phyloP scores from a whole-genome alignment of 1,139 yeast genomes.

The Saccharomyces uvarum region DNA sequence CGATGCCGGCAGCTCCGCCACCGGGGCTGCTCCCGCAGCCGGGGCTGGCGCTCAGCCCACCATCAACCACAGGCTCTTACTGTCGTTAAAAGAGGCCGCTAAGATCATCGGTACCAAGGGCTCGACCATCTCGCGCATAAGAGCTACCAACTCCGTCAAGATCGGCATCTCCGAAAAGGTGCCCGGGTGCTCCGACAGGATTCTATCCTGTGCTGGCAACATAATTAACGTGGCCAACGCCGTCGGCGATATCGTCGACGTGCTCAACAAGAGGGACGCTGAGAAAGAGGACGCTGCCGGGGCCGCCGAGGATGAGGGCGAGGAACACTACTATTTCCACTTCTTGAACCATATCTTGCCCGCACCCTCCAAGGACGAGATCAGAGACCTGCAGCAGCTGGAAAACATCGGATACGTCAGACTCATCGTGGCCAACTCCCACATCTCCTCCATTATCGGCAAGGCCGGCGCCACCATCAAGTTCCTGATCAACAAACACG shows the following conservation, averaged over 20 bases:
- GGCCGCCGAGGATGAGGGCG: slow-evolving; percentile 5
- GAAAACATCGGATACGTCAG: slow-evolving; percentile 40
- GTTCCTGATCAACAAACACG: slow-evolving; percentile 60
- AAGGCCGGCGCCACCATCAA: slow-evolving; percentile 78
- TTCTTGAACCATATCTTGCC: slow-evolving; percentile 31
- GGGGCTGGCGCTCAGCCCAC: slow-evolving; percentile 4
- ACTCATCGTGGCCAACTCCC: slow-evolving; percentile 73
- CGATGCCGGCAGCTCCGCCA: slow-evolving; percentile 5
- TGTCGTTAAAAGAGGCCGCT: slow-evolving; percentile 84
- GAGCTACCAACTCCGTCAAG: slow-evolving; percentile 72
- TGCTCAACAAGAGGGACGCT: slow-evolving; percentile 35
- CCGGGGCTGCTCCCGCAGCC: slow-evolving; percentile 4
- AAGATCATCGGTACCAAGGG: slow-evolving; percentile 87
- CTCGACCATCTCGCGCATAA: slow-evolving; percentile 64
- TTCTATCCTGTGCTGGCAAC: slow-evolving; percentile 75
- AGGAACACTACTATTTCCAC: slow-evolving; percentile 24
- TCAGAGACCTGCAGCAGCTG: slow-evolving; percentile 20
- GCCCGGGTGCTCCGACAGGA: slow-evolving; percentile 78
- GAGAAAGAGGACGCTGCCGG: slow-evolving; percentile 8
- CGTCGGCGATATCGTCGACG: slow-evolving; percentile 61
- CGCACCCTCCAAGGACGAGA: slow-evolving; percentile 26
- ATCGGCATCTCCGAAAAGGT: slow-evolving; percentile 84
- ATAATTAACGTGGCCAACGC: slow-evolving; percentile 69
- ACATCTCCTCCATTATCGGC: slow-evolving; percentile 88
- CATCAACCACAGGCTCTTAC: slow-evolving; percentile 48